Evolutionary conservation across 345 rosid genomes (phyloP).

Genomic region (Lumnitzera racemosa): DNA sequence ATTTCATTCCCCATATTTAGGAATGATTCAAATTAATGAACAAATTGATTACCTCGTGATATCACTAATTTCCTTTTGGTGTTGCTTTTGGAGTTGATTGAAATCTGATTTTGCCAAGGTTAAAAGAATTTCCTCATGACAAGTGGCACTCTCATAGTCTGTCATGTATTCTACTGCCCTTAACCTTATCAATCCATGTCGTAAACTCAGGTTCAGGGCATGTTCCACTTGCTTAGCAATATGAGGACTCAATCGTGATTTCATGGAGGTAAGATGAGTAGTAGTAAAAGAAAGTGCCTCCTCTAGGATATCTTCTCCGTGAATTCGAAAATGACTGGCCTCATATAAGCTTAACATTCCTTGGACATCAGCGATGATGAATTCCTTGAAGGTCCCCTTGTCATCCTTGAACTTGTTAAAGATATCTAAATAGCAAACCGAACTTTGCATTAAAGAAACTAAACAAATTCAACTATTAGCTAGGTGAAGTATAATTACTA

Average conservation of each 20-base stretch:
- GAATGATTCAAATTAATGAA: no score
- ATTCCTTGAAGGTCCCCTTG: conserved; percentile 10
- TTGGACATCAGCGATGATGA: conserved; percentile 4
- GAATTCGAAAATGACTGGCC: conserved; percentile 14
- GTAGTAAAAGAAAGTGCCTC: conserved; percentile 11
- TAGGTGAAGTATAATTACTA: no score
- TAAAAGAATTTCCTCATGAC: background rate
- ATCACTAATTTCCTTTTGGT: conserved; percentile 6
- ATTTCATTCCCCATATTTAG: no score
- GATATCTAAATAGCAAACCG: conserved; percentile 8
- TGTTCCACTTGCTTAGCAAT: background rate
- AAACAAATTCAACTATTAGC: background rate
- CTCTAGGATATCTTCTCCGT: conserved; percentile 14
- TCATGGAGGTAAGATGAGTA: background rate
- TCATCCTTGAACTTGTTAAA: conserved; percentile 13
- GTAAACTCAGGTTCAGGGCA: conserved; percentile 10
- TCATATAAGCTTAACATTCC: conserved; percentile 20
- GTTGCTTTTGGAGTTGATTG: conserved; percentile 6
- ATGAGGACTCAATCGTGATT: background rate
- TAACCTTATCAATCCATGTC: conserved; percentile 8
- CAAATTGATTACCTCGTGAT: background rate
- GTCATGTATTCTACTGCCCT: conserved; percentile 6
- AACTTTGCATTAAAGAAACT: background rate
- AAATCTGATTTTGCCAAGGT: conserved; percentile 11
- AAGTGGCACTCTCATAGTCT: background rate